phyloP scores from a whole-genome alignment of 345 rosid genomes.

The Hibiscus trionum region DNA sequence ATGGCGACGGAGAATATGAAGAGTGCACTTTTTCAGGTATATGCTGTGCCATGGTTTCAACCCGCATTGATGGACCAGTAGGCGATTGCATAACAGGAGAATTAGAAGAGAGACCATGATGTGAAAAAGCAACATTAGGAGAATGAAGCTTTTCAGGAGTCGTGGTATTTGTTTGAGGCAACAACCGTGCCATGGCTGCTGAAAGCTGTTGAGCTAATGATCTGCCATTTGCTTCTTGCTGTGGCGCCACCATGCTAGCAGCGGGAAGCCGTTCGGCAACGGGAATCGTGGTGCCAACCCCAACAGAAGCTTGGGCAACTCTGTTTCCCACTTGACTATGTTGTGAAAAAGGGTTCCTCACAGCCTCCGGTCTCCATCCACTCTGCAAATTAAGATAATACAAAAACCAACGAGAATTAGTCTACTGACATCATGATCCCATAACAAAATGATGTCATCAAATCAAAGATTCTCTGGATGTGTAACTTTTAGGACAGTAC shows the following conservation, averaged over 20 bases:
- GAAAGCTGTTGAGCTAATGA: slow-evolving; percentile 28
- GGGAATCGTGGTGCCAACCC: not conserved
- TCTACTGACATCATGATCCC: not conserved
- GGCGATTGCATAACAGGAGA: slow-evolving; percentile 3
- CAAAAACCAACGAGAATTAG: not conserved
- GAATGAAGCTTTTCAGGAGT: slow-evolving; percentile 24
- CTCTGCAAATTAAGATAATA: slow-evolving; percentile 41
- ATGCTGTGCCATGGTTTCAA: slow-evolving; percentile 10
- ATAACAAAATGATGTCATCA: not conserved
- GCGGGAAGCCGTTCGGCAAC: slow-evolving; percentile 11
- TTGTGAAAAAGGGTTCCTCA: slow-evolving; percentile 60
- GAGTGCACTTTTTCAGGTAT: slow-evolving; percentile 18
- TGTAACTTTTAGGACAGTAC: not conserved
- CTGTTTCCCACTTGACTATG: slow-evolving; percentile 30
- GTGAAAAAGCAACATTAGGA: slow-evolving; percentile 10
- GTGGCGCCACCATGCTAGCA: slow-evolving; percentile 20
- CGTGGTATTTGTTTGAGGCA: slow-evolving; percentile 20
- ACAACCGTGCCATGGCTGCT: slow-evolving; percentile 24
- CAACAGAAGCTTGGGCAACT: slow-evolving; percentile 17
- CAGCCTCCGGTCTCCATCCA: slow-evolving; percentile 52
- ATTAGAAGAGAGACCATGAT: slow-evolving; percentile 16
- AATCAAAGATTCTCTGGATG: not conserved
- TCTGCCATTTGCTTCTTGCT: slow-evolving; percentile 27
- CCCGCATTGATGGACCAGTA: slow-evolving; percentile 19
- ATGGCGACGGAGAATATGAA: slow-evolving; percentile 15